Conservation (phyloP, 306 rosid species). For the Dalbergia oliveri region DNA sequence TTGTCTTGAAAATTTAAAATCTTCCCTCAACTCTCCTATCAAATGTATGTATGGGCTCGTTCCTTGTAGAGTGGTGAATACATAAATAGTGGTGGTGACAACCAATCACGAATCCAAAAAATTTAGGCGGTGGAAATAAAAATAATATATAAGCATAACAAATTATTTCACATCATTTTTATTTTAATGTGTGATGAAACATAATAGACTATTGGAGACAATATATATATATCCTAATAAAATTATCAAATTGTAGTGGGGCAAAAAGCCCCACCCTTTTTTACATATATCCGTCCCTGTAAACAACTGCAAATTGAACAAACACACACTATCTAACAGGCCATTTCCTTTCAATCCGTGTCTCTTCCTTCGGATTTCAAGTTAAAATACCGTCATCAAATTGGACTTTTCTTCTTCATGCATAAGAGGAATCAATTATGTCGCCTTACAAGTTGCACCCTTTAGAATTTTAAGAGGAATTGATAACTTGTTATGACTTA, state of each 20-base stretch:
- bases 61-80: background rate
- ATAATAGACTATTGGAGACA: too few species aligned
- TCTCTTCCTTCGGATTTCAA: background rate
- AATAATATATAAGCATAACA: too few species aligned
- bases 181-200: too few species aligned
- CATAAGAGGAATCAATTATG: conserved; percentile 36
- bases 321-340: background rate
- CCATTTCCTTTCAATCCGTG: conserved; percentile 13
- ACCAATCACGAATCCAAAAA: too few species aligned
- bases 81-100: background rate
- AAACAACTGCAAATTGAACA: background rate
- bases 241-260: too few species aligned
- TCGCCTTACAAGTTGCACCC: conserved; percentile 13
- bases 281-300: too few species aligned
- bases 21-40: background rate
- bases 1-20: background rate
- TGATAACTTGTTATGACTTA: conserved; percentile 1
- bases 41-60: background rate
- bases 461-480: background rate
- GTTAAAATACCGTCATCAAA: background rate
- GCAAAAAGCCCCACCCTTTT: too few species aligned
- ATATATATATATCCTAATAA: too few species aligned
- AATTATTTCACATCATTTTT: too few species aligned
- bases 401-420: conserved; percentile 17
- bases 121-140: too few species aligned